Conservation (phyloP, 345 rosid genomes). For the Populus davidiana region DNA sequence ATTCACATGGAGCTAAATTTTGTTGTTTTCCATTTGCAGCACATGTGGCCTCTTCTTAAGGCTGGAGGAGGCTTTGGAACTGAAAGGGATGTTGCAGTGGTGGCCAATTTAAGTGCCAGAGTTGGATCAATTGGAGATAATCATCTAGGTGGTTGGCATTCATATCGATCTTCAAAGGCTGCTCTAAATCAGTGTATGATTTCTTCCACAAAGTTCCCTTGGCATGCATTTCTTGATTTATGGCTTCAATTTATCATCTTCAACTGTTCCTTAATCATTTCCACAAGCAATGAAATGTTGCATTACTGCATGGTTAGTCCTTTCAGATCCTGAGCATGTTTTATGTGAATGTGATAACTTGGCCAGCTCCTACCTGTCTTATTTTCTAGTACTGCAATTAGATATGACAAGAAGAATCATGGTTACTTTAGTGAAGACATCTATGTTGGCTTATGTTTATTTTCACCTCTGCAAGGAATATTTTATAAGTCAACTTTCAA, state of each 20-base stretch:
- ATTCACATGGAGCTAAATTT: neutral
- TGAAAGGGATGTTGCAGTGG: conserved; percentile 70
- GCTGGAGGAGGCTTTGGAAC: conserved; percentile 73
- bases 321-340: neutral
- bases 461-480: neutral
- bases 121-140: conserved; percentile 89
- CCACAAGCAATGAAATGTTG: neutral
- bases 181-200: conserved; percentile 78
- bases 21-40: conserved; percentile 48
- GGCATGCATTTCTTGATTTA: neutral
- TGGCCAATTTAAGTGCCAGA: conserved; percentile 87
- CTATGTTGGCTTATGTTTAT: neutral
- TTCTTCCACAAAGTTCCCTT: neutral
- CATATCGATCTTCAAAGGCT: conserved; percentile 83
- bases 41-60: conserved; percentile 92
- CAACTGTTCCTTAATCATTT: neutral
- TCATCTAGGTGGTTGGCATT: conserved; percentile 85
- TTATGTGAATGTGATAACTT: neutral
- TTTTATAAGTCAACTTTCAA: neutral
- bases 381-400: neutral
- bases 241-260: neutral
- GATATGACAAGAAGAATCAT: neutral
- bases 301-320: neutral
- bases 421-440: neutral
- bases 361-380: neutral